phyloP scores from a whole-genome alignment of 2,329 filamentous ascomycete genomes.

The Xylaria sp. region DNA sequence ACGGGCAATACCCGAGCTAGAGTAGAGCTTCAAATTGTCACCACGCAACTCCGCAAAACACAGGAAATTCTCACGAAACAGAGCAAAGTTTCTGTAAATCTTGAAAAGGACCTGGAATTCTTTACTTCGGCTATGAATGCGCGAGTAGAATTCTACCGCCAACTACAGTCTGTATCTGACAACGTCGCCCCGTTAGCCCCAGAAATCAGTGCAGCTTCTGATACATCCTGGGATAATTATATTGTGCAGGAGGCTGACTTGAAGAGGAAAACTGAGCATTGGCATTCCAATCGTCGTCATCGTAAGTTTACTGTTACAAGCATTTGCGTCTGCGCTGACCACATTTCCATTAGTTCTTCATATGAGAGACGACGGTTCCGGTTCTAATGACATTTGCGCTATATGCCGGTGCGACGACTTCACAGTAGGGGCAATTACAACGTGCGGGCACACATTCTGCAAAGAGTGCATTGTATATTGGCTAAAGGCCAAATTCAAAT shows the following conservation, averaged over 20 bases:
- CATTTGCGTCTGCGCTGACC: constrained; percentile 25
- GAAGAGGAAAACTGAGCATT: constrained; percentile 62
- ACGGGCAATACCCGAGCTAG: constrained; percentile 60
- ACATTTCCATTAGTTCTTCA: constrained; percentile 52
- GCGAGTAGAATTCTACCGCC: constrained; percentile 86
- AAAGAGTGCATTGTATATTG: constrained; percentile 83
- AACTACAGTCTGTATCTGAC: constrained; percentile 90
- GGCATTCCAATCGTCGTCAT: constrained; percentile 79
- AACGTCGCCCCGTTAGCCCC: constrained; percentile 70
- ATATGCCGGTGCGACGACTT: constrained; percentile 79
- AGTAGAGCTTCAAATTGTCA: constrained; percentile 69
- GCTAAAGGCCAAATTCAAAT: constrained; percentile 74
- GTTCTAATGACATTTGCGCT: constrained; percentile 73
- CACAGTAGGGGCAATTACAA: constrained; percentile 78
- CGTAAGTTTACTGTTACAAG: constrained; percentile 46
- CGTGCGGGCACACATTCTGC: constrained; percentile 92
- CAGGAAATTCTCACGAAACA: constrained; percentile 60
- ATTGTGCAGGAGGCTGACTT: constrained; percentile 56
- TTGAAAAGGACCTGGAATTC: constrained; percentile 75
- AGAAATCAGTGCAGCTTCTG: constrained; percentile 62
- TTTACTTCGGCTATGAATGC: constrained; percentile 83
- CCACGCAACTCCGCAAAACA: constrained; percentile 64
- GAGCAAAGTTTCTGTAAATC: constrained; percentile 50
- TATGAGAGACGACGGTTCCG: constrained; percentile 63
- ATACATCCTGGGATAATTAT: constrained; percentile 46